Evolutionary conservation across 192 early-diverging fungal genomes (phyloP), one percentile per base, ranked within the genome.

Genomic region (Gryganskiella cystojenkinii): DNA sequence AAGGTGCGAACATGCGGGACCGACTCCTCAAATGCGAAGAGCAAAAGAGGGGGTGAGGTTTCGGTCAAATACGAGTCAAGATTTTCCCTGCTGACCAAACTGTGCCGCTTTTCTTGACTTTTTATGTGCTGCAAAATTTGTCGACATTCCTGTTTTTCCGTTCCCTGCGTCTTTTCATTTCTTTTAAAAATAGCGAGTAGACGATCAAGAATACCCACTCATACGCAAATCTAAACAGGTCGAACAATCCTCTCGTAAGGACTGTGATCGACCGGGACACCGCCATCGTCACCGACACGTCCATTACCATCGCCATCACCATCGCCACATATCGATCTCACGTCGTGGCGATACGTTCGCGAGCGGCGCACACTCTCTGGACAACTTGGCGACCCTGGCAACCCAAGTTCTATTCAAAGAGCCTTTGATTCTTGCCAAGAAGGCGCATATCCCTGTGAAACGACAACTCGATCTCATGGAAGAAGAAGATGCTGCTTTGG

Each of bases 271-370:
- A 59, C 47, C 54, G 11, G 37, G 34, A 25, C 74, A 78, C 31
- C 46, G 43, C 24, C 74, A 78, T 46, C 61, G 74, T 20, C 74
- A 78, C 27, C 65, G 66, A 13, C 74, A 64, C 31, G 54, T 68
- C n/a, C 74, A 78, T 44, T 35, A 56, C 28, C 74, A 78, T 30
- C 74, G 66, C 25, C 74, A 75, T 33, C 64, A 61, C 15, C 64
- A 69, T 60, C 74, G 67, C 3, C 67, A 78, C 22, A 43, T 78
- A 27, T 24, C 34, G n/a, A 57, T 49, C 31, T 33, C 31, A 19
- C 33, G 55, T 46, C 31, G 25, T 5, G 17, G 11, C 24, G 25
- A 15, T 17, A 28, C 35, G 10, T 0, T 47, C 7, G 46, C 62
- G 3, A 20, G 31, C 34, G 62, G 68, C 31, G 53, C 52, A 3